Percentiles rank a stretch among this genome's conserved stretches.
Evolutionary conservation across 345 rosid species (phyloP).

Genomic region (Streptanthus diversifolius): DNA sequence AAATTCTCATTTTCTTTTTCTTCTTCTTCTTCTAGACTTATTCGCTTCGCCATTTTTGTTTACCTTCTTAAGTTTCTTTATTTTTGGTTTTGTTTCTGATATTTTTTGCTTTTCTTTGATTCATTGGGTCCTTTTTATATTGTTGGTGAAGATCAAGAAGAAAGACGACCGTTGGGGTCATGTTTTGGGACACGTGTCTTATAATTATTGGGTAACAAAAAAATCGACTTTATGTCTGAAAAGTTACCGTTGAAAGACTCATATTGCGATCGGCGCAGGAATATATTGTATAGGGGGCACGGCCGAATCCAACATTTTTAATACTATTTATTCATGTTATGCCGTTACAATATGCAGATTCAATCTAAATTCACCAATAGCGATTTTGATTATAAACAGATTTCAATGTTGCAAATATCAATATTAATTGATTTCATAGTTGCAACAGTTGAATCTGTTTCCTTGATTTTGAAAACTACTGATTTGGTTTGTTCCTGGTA

Average conservation of each 20-base stretch:
- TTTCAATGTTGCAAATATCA: too few relatives aligned
- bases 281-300: background rate
- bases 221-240: background rate
- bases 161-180: conserved; percentile 32
- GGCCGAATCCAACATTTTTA: conserved; percentile 12
- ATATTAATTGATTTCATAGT: too few relatives aligned
- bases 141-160: background rate
- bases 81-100: background rate
- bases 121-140: background rate
- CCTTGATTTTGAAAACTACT: too few relatives aligned
- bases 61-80: background rate
- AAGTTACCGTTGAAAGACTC: conserved; percentile 32
- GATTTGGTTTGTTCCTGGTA: too few relatives aligned
- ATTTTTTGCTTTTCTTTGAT: background rate
- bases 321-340: background rate
- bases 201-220: background rate
- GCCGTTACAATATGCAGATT: background rate
- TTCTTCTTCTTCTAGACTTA: conserved; percentile 1
- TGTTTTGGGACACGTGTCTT: background rate
- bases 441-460: background rate
- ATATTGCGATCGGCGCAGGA: conserved; percentile 19
- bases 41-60: conserved; percentile 13
- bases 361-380: background rate
- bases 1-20: conserved; percentile 42
- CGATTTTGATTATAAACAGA: background rate